These are phyloP conservation scores for Lasiodiplodia sp. DNA, from an alignment of 2,329 filamentous ascomycete genomes.

Conservation along the genomic window DNA sequence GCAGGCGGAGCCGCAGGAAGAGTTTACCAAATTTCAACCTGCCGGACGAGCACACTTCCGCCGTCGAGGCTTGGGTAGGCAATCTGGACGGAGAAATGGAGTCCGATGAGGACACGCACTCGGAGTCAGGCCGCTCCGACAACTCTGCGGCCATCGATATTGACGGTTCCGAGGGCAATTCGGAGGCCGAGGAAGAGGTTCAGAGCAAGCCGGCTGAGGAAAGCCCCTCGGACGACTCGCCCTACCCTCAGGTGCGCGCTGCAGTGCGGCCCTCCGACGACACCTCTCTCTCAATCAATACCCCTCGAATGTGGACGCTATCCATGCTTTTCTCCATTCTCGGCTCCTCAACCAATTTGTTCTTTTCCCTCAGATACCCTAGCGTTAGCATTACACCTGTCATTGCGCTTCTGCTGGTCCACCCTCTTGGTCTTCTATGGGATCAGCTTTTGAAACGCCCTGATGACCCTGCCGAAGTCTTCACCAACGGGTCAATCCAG, in stretches of 20 bases:
- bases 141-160: constrained; percentile 36
- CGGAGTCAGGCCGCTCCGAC: constrained; percentile 18
- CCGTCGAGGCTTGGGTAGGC: constrained; percentile 27
- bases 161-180: constrained; percentile 45
- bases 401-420: constrained; percentile 83
- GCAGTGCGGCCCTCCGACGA: constrained; percentile 81
- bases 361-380: constrained; percentile 89
- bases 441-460: constrained; percentile 72
- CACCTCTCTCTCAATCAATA: constrained; percentile 80
- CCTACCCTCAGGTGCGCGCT: constrained; percentile 80
- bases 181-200: not conserved
- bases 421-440: constrained; percentile 83
- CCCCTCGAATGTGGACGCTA: constrained; percentile 84
- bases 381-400: constrained; percentile 90
- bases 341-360: constrained; percentile 83
- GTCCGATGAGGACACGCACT: constrained; percentile 5
- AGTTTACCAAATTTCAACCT: constrained; percentile 14
- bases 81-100: constrained; percentile 19
- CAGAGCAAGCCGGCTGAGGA: constrained; percentile 48
- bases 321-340: constrained; percentile 82
- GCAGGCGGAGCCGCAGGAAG: constrained; percentile 24
- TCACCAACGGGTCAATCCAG: constrained; percentile 63
- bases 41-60: constrained; percentile 22
- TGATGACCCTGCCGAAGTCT: constrained; percentile 63
- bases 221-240: constrained; percentile 72